Base-by-base conservation (phyloP, 2,329 filamentous ascomycete species). In the Hymenoscyphus albidus region DNA sequence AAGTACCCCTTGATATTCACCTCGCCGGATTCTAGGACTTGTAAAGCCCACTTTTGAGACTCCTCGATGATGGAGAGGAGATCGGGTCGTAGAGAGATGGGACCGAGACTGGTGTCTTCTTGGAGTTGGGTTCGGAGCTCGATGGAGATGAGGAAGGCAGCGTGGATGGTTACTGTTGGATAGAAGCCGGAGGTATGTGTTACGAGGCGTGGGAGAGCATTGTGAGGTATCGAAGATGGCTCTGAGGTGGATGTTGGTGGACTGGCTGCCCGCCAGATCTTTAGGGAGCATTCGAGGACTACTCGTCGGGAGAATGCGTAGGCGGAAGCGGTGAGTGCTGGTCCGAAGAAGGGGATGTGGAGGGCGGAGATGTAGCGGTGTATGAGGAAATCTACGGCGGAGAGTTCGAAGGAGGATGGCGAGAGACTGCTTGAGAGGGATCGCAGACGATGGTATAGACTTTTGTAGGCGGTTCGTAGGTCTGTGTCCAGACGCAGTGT, bases 301-400 rank as follows among this genome's bases (percentile, higher is more conserved):
- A 80, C 77, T 55, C 80, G 82, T 0, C 81, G 74, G 0, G 84
- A 84, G 65, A 80, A 85, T 0, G 82, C 81, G 65, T 81, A 85
- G 2, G 76, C 70, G 0, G 80, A 76, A 4, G 83, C 76, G 0
- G 73, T 72, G 1, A 80, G 72, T 1, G 80, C 75, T 0, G 76
- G 70, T 0, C 72, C 73, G 32, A 82, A 80, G 70, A 80, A 86
- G 0, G 83, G 82, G 2, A 83, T 76, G 70, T 90, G 86, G 0
- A 89, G 77, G 0, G 81, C 77, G 5, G 83, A 76, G 2, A 88
- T 73, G 69, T 84, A 86, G 9, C 84, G 82, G 32, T 82, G 79
- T 65, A 86, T 78, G 27, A 85, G 73, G 7, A 59, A 22, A 22
- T 65, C 59, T 5, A 66, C 61, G 35, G 35, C 35, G 1, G 35